Conservation (phyloP, 202 grass and related monocot species). For the Panicum virgatum region DNA sequence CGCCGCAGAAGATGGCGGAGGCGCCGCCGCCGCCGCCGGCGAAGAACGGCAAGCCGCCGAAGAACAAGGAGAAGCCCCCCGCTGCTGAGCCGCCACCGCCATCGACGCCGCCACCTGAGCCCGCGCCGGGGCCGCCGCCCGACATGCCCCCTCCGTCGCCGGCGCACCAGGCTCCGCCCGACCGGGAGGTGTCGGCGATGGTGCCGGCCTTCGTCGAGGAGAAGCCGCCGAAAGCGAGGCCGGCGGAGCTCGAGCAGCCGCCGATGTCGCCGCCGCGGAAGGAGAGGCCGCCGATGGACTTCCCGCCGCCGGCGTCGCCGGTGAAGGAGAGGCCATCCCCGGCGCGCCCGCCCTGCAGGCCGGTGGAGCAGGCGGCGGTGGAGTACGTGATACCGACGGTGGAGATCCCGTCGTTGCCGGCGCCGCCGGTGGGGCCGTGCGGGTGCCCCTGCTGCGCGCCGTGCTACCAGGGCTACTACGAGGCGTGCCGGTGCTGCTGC, state of each 20-base stretch:
- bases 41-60: slow-evolving; percentile 12
- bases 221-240: background rate
- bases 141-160: background rate
- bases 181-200: background rate
- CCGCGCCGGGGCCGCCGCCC: background rate
- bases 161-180: background rate
- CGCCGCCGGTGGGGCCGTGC: background rate
- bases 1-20: background rate
- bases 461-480: slow-evolving; percentile 53
- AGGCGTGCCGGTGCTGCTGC: slow-evolving; percentile 41
- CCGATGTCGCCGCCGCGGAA: background rate
- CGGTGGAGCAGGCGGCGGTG: background rate
- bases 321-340: background rate
- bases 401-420: slow-evolving; percentile 47
- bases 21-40: background rate
- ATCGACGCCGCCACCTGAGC: background rate
- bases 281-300: background rate
- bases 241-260: slow-evolving; percentile 18
- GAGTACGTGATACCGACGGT: slow-evolving; percentile 29
- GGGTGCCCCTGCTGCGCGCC: slow-evolving; percentile 51
- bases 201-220: slow-evolving; percentile 10
- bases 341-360: background rate
- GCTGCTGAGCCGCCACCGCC: background rate
- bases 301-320: background rate
- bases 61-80: slow-evolving; percentile 8